These are phyloP conservation scores for Aureobasidium zeae DNA, from an alignment of 2,329 filamentous ascomycete genomes.

Conservation along the genomic window DNA sequence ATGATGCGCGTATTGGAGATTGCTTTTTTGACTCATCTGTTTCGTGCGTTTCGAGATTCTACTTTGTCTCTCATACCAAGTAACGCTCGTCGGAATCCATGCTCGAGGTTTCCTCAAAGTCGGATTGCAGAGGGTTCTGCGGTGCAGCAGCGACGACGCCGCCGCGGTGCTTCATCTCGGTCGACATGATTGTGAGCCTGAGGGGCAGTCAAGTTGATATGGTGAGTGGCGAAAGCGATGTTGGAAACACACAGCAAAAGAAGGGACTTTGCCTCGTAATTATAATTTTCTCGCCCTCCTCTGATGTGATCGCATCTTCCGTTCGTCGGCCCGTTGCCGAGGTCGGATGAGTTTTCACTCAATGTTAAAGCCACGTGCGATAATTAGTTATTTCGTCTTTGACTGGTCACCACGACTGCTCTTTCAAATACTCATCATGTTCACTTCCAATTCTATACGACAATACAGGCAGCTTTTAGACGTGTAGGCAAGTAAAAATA, in stretches of 20 bases:
- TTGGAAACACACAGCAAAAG: slow-evolving; percentile 5
- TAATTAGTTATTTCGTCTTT: background rate
- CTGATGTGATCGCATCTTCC: background rate
- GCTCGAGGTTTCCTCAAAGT: slow-evolving; percentile 26
- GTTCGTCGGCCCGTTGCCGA: slow-evolving; percentile 12
- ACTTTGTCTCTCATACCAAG: slow-evolving; percentile 26
- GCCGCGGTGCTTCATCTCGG: slow-evolving; percentile 14
- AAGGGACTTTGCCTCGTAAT: slow-evolving; percentile 10
- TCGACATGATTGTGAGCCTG: slow-evolving; percentile 7
- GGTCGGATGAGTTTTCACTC: slow-evolving; percentile 7
- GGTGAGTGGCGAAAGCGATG: background rate
- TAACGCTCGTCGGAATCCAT: slow-evolving; percentile 30
- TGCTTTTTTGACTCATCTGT: slow-evolving; percentile 17
- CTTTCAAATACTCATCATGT: background rate
- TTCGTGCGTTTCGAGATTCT: slow-evolving; percentile 20
- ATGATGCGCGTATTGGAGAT: slow-evolving; percentile 15
- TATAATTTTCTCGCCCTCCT: slow-evolving; percentile 12
- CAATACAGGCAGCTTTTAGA: too few relatives aligned
- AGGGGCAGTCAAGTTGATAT: too few relatives aligned
- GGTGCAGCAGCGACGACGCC: slow-evolving; percentile 20
- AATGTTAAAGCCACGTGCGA: slow-evolving; percentile 1
- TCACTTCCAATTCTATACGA: too few relatives aligned
- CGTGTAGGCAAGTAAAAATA: too few relatives aligned
- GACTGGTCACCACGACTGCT: background rate
- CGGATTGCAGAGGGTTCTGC: slow-evolving; percentile 27